Evolutionary conservation across 83 land plant species (phyloP), one percentile per base, ranked within the genome.

Genomic region (Thuja plicata): DNA sequence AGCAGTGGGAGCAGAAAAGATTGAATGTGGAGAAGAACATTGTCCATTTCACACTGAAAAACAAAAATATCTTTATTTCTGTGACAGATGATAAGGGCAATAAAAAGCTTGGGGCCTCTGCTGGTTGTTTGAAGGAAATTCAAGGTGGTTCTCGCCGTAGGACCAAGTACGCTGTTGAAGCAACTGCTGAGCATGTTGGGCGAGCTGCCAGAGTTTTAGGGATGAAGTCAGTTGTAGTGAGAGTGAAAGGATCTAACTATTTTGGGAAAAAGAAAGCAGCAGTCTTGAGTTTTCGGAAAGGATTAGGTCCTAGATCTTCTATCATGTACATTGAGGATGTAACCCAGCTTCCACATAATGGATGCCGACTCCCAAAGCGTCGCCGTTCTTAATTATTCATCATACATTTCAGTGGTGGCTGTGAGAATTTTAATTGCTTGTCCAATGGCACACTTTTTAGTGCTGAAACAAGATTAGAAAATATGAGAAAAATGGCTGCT

Each of bases 231-330:
- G 91, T 93, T 77, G 92, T 93, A 24, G 70, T 91, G 79, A 91
- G 80, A 66, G 93, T 91, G 52, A 93, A 89, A 34, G 94, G 93
- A 70, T 82, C 88, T 55, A 89, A 84, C 19, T 82, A 40, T 83
- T 93, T 93, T 60, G 89, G 86, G 85, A 91, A 88, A 88, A 93
- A 91, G 89, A 91, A 84, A 70, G 89, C 89, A 78, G 93, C 90
- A 32, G 89, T 93, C 48, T 40, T 91, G 85, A 87, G 89, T 70
- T 91, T 73, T 37, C 83, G 91, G 86, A 92, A 93, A 30, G 92
- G 94, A 21, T 91, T 76, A 74, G 71, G 77, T 87, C 5, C 79
- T 34, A 34, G 89, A 89, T 54, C 90, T 91, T 0, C 6, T 40
- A 87, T 40, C 35, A 55, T 40, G 27, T 91, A 85, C 78, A 85